A percentile compares a stretch with the other conserved stretches of the same genome.
phyloP scores from a whole-genome alignment of 352 stramenopile genomes.

The Pythium biforme region DNA sequence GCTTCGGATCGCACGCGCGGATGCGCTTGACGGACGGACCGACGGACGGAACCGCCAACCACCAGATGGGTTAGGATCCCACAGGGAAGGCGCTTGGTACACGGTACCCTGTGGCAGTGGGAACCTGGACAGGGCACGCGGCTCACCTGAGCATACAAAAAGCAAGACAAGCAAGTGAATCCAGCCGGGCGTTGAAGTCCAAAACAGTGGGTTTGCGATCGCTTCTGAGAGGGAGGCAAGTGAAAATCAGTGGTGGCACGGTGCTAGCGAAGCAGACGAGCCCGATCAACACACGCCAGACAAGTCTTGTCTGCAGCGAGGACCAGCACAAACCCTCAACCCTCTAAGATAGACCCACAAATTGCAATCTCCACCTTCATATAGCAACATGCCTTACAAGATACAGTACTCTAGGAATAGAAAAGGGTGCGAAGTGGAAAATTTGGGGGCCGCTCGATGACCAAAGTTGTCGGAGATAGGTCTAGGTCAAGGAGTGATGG shows the following conservation, averaged over 20 bases:
- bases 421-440: neutral
- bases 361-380: slow-evolving; percentile 1
- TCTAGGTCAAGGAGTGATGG: neutral
- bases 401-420: neutral
- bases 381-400: neutral
- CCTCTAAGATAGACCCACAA: neutral
- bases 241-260: slow-evolving; percentile 25
- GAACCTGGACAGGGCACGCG: neutral
- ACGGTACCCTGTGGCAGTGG: slow-evolving; percentile 6
- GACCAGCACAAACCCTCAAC: slow-evolving; percentile 17
- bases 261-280: slow-evolving; percentile 2
- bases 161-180: slow-evolving; percentile 9
- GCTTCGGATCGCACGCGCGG: neutral
- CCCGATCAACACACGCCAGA: slow-evolving; percentile 1
- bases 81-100: slow-evolving; percentile 8
- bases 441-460: slow-evolving; percentile 6
- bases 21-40: neutral
- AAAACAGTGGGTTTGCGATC: slow-evolving; percentile 18
- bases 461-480: slow-evolving; percentile 2
- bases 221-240: slow-evolving; percentile 24
- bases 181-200: slow-evolving; percentile 15
- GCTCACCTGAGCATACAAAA: slow-evolving; percentile 8
- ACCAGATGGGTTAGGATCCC: slow-evolving; percentile 10
- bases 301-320: neutral
- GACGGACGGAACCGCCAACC: neutral